Evolutionary conservation across 108 stramenopile species (phyloP).

Genomic region (Skeletonema potamos): DNA sequence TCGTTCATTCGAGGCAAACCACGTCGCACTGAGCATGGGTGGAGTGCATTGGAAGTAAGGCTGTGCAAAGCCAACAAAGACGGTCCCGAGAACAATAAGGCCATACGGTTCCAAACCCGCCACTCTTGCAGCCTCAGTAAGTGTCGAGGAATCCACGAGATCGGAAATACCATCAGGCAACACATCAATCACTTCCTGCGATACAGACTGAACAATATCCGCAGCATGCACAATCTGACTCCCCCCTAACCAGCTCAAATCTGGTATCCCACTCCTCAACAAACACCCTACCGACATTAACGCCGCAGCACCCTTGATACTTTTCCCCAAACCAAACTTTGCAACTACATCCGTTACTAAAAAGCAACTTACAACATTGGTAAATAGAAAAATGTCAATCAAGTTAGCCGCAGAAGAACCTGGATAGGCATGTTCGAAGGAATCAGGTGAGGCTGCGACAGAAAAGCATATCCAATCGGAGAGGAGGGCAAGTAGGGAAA

Average conservation of each 20-base stretch:
- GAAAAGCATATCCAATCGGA: constrained; percentile 60
- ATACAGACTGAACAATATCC: constrained; percentile 4
- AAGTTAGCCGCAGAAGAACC: constrained; percentile 29
- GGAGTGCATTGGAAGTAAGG: constrained; percentile 66
- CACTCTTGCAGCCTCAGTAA: constrained; percentile 28
- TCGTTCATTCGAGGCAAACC: constrained; percentile 56
- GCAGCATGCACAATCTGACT: constrained; percentile 1
- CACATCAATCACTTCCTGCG: constrained; percentile 26
- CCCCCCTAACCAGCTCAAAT: constrained; percentile 10
- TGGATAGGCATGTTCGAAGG: constrained; percentile 43
- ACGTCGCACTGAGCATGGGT: constrained; percentile 48
- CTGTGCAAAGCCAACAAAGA: constrained; percentile 53
- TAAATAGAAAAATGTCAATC: constrained; percentile 54
- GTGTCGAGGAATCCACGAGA: constrained; percentile 13
- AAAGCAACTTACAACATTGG: constrained; percentile 50
- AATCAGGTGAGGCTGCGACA: constrained; percentile 42
- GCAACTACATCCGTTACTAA: constrained; percentile 52
- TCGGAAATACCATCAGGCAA: constrained; percentile 27
- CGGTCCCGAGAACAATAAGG: constrained; percentile 43
- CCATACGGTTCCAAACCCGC: constrained; percentile 46
- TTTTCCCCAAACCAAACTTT: constrained; percentile 29
- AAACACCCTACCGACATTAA: constrained; percentile 49
- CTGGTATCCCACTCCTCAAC: constrained; percentile 38
- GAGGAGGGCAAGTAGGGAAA: constrained; percentile 51
- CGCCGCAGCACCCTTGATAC: constrained; percentile 44